phyloP scores from a whole-genome alignment of 2,329 filamentous ascomycete species.

The Xylariaceae sp. region DNA sequence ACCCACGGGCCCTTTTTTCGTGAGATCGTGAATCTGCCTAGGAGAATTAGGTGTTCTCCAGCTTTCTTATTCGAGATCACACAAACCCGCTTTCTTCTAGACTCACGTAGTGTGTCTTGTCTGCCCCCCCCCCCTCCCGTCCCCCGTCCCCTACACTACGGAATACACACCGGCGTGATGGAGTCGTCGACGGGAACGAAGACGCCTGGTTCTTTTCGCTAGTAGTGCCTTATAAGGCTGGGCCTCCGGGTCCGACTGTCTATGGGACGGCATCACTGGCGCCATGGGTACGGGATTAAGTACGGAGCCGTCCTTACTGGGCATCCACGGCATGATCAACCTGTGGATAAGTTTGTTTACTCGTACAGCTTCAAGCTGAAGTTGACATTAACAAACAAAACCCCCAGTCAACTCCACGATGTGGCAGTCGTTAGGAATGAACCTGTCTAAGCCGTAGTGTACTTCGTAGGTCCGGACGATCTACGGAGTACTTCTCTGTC shows the following conservation, averaged over 20 bases:
- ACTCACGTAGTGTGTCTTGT: not conserved
- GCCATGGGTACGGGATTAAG: not conserved
- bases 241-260: not conserved
- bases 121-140: too few relatives aligned
- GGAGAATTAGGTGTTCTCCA: not conserved
- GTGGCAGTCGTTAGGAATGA: too few relatives aligned
- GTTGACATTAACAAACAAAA: too few relatives aligned
- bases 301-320: not conserved
- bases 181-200: constrained; percentile 3
- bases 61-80: not conserved
- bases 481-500: not conserved
- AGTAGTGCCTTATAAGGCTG: not conserved
- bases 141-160: not conserved
- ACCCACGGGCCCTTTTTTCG: not conserved
- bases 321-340: not conserved
- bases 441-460: too few relatives aligned
- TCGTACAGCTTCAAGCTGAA: too few relatives aligned
- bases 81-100: constrained; percentile 5
- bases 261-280: not conserved
- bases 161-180: constrained; percentile 1
- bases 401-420: too few relatives aligned
- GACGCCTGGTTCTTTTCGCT: not conserved
- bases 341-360: not conserved
- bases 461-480: too few relatives aligned
- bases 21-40: not conserved